These are phyloP conservation scores for Cystobasidium onofrii DNA, from an alignment of 768 basidiomycete genomes.

Conservation along the genomic window DNA sequence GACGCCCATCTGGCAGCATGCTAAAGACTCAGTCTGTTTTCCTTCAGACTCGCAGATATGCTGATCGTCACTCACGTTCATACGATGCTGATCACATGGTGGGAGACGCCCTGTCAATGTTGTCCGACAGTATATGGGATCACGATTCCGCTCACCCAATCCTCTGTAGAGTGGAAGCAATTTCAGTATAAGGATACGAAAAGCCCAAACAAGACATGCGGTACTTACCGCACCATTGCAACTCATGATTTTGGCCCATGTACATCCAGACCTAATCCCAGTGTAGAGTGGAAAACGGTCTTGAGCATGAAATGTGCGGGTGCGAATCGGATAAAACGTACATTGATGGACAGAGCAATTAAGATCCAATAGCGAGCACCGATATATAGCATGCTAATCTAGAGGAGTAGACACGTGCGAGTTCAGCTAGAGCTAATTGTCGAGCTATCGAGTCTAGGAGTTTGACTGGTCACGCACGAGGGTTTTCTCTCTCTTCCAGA, in stretches of 20 bases:
- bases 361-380: conserved; percentile 3
- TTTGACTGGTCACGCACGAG: neutral
- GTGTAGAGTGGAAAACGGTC: neutral
- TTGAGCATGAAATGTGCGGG: neutral
- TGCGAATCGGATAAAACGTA: neutral
- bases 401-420: neutral
- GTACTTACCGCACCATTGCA: neutral
- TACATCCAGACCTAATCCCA: conserved; percentile 1
- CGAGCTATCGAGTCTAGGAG: neutral
- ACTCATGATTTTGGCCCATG: neutral
- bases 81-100: neutral
- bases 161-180: neutral
- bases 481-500: neutral
- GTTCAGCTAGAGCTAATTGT: neutral
- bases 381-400: neutral
- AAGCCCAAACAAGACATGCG: neutral
- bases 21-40: too few species aligned
- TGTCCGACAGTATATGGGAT: neutral
- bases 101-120: neutral
- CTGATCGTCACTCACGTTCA: neutral
- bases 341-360: neutral
- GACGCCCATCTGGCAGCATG: neutral
- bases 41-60: neutral
- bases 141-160: neutral
- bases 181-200: neutral